A percentile compares a stretch with the other conserved stretches of the same genome.
These are phyloP conservation scores for Croton setiger DNA, from an alignment of 441 rosid species.

Conservation along the genomic window DNA sequence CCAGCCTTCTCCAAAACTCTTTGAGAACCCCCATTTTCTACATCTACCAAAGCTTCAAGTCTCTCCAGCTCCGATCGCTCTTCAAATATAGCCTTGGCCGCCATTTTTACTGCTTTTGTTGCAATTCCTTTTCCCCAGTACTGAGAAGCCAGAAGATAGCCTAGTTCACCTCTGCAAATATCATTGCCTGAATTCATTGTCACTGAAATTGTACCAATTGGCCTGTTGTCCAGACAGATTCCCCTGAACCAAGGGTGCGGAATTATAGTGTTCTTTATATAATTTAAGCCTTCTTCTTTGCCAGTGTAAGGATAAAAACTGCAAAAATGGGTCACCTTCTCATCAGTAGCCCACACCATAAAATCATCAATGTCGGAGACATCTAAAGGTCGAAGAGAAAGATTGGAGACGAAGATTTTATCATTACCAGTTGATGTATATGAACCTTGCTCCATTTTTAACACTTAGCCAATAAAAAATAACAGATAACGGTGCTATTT, in stretches of 20 bases:
- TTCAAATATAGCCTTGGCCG: conserved; percentile 31
- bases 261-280: conserved; percentile 26
- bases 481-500: neutral
- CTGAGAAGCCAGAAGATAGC: conserved; percentile 44
- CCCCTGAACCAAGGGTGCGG: conserved; percentile 63
- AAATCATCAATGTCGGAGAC: conserved; percentile 58
- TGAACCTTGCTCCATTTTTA: conserved; percentile 25
- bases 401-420: conserved; percentile 9
- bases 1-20: conserved; percentile 68
- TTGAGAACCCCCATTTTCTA: conserved; percentile 54
- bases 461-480: neutral
- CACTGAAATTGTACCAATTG: conserved; percentile 53
- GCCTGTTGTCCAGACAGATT: conserved; percentile 51
- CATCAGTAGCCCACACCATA: conserved; percentile 71
- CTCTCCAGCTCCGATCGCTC: conserved; percentile 61
- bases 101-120: conserved; percentile 49
- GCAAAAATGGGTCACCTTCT: conserved; percentile 45
- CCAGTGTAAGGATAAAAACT: conserved; percentile 50
- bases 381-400: conserved; percentile 48
- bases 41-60: conserved; percentile 65
- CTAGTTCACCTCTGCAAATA: conserved; percentile 52
- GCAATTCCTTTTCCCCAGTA: conserved; percentile 70
- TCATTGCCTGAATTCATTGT: conserved; percentile 32
- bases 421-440: neutral
- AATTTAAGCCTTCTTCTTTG: conserved; percentile 46